A percentile compares a stretch with the other conserved stretches of the same genome.
Conservation (phyloP, 1,284 basidiomycete genomes). For the Ceratobasidium sp. region DNA sequence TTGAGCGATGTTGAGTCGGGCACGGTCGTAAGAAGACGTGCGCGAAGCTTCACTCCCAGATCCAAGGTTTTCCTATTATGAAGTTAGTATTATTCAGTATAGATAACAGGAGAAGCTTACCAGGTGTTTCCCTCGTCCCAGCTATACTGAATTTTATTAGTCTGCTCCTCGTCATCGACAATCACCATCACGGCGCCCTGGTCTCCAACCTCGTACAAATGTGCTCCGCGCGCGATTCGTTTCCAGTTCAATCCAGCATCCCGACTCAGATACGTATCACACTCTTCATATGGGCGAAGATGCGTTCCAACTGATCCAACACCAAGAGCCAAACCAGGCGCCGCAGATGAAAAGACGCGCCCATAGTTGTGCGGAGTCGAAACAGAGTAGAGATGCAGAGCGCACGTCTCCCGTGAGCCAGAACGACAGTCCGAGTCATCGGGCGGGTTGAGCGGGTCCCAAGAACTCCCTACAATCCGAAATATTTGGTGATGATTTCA, state of each 20-base stretch:
- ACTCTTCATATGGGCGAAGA: conserved; percentile 84
- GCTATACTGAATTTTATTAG: conserved; percentile 83
- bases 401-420: conserved; percentile 67
- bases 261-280: conserved; percentile 92
- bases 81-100: conserved; percentile 5
- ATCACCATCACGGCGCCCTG: conserved; percentile 85
- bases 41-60: conserved; percentile 80
- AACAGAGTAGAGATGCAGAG: conserved; percentile 92
- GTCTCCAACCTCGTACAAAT: conserved; percentile 97
- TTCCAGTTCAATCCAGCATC: conserved; percentile 91
- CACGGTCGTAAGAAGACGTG: conserved; percentile 82
- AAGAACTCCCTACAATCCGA: conserved; percentile 38
- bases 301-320: conserved; percentile 87
- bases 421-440: conserved; percentile 34
- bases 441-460: background rate
- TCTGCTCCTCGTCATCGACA: conserved; percentile 88
- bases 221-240: conserved; percentile 81
- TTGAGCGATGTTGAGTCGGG: conserved; percentile 95
- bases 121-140: conserved; percentile 87
- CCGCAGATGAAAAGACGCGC: conserved; percentile 91
- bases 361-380: conserved; percentile 93
- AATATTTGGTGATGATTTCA: conserved; percentile 19
- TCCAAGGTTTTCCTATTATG: conserved; percentile 74
- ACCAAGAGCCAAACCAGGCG: conserved; percentile 94
- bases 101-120: conserved; percentile 64